These are phyloP conservation scores for Teratosphaeria pseudoeucalypti DNA, from an alignment of 2,329 filamentous ascomycete species.

Conservation along the genomic window DNA sequence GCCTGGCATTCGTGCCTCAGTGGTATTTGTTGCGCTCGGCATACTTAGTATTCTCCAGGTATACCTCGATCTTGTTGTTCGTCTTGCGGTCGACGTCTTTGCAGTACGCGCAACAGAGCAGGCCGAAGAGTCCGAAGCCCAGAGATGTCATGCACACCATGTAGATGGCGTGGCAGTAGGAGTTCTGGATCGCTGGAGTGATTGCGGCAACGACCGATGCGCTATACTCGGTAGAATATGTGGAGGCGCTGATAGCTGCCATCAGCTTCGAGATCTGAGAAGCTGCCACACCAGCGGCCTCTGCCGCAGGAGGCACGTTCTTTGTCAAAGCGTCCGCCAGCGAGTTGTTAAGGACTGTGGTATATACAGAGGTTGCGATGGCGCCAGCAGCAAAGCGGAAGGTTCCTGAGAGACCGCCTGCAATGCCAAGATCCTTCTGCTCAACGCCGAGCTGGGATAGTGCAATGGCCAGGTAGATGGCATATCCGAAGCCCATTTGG, in stretches of 20 bases:
- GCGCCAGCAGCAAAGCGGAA: not conserved
- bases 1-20: not conserved
- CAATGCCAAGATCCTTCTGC: constrained; percentile 39
- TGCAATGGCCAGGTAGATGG: constrained; percentile 38
- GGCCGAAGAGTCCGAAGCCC: constrained; percentile 11
- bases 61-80: constrained; percentile 23
- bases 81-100: constrained; percentile 14
- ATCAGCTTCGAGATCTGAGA: not conserved
- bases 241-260: not conserved
- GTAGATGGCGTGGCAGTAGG: constrained; percentile 3
- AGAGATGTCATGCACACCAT: constrained; percentile 12
- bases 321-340: not conserved
- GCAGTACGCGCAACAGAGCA: constrained; percentile 12
- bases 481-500: constrained; percentile 38
- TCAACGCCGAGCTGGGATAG: constrained; percentile 41
- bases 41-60: constrained; percentile 15
- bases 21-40: constrained; percentile 15
- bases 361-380: not conserved
- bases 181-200: not conserved
- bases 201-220: not conserved
- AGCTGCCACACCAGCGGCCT: not conserved
- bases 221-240: not conserved
- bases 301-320: not conserved
- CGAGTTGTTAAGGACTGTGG: not conserved
- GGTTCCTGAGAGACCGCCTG: constrained; percentile 32